Evolutionary conservation across 2,329 filamentous ascomycete genomes (phyloP), one percentile per base, ranked within the genome.

Genomic region (Colletotrichum sp.): DNA sequence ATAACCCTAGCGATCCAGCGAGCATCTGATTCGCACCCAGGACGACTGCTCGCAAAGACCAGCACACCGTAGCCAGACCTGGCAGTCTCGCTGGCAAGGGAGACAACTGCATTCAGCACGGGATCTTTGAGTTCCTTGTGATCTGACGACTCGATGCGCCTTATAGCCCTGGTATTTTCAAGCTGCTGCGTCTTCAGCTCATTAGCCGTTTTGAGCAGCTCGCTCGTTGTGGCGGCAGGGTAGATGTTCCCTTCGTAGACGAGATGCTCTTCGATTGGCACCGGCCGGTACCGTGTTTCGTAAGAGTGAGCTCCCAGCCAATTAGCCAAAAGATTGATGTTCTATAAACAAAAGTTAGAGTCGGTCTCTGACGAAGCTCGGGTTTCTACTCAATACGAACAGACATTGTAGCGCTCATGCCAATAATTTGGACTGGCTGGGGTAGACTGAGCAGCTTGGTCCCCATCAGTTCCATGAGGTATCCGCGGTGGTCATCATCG

Each of bases 401-500:
- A 71, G 93, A 92, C 63, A 96, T 86, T 1, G 94, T 96, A 6
- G 94, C 94, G 80, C 94, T 96, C 94, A 96, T 96, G 78, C 93
- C 94, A 74, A 95, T 86, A 24, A 96, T 92, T 80, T 96, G 94
- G 21, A 95, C 88, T 28, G 88, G 85, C 74, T 94, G 91, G 30
- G 91, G 92, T 26, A 96, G 84, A 72, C 92, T 90, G n/a, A 95
- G 85, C 34, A 96, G 81, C 80, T 96, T 96, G 5, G 93, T 94
- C 7, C 93, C 92, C 84, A 95, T 91, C 8, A 96, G 86, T 81
- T 96, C 94, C 71, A 96, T 86, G 2, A 96, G 87, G 81, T 96
- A 96, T 6, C 94, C 94, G 15, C 94, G 91, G 78, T 93, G 90
- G 77, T 93, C 93, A 81, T 96, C 94, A 79, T 95, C 93, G 60